Base-by-base conservation (phyloP, 2,329 filamentous ascomycete genomes). In the Calonectria pseudoturangicola region DNA sequence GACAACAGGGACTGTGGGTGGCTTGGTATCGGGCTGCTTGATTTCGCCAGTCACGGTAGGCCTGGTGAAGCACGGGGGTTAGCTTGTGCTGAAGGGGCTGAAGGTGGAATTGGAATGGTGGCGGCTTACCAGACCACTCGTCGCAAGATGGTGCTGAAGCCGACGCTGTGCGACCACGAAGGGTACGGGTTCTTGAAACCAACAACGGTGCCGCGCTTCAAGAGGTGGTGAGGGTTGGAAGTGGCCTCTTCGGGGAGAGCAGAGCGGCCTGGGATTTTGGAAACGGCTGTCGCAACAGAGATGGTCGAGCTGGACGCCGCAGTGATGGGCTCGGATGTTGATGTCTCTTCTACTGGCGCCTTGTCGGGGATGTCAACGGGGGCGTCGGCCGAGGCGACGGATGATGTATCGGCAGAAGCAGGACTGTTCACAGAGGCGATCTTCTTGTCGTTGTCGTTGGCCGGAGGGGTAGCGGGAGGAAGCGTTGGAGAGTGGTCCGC, bases 1-100 rank as follows among this genome's bases (percentile, higher is more conserved):
- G 69, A 88, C 89, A 21, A 96, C 90, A 3, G 90, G 85, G 13
- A 97, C 91, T 0, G 92, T 92, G 12, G 92, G 91, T 28, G 89
- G 89, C 12, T 89, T 89, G 9, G 92, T 92, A 79, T 94, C 88
- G 33, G 94, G 93, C 1, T 51, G 74, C 13, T 83, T 82, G 56
- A 87, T 74, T 25, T 84, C 81, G 72, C 88, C 87, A 1, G 81
- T 83, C 7, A 86, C n/a, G n/a, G 77, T 80, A 7, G 85, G 83
- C 83, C 85, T 84, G 36, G 15, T 25, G 12, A 30, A 9, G 21
- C 30, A 60, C 15, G 18, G 41, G 41, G 33, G 56, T 79, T 58
- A 79, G 75, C 66, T 62, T 62, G 48, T 1, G 41, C n/a, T 12
- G 16, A 28, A 28, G 9, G 48, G 45, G 25, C 30, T 36, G 36